phyloP scores from a whole-genome alignment of 129 eudicot species.

The Glebionis coronaria region DNA sequence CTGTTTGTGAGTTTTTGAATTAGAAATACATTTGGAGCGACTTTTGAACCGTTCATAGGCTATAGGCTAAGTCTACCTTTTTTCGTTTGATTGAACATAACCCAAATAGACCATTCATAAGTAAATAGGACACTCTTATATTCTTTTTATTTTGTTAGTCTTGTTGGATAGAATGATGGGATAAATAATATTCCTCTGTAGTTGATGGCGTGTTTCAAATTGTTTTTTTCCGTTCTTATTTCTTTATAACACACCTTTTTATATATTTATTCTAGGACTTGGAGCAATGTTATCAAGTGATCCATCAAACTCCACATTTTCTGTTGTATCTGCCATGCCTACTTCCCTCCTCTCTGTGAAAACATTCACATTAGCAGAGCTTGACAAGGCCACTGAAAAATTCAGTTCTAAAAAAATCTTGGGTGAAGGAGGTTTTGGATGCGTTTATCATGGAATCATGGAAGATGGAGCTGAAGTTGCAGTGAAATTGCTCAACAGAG shows the following conservation, averaged over 20 bases:
- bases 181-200: slow-evolving; percentile 8
- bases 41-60: background rate
- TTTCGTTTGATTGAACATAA: background rate
- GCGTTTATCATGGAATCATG: slow-evolving; percentile 77
- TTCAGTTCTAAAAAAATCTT: slow-evolving; percentile 65
- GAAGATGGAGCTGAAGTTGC: slow-evolving; percentile 86
- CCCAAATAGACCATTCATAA: background rate
- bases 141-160: background rate
- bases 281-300: slow-evolving; percentile 75
- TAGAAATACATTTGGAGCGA: background rate
- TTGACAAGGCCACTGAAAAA: slow-evolving; percentile 83
- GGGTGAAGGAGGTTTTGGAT: slow-evolving; percentile 99
- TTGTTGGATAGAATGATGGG: slow-evolving; percentile 7
- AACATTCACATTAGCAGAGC: slow-evolving; percentile 75
- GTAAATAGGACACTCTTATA: background rate
- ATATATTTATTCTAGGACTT: slow-evolving; percentile 41
- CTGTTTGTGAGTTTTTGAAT: background rate
- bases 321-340: slow-evolving; percentile 73
- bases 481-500: slow-evolving; percentile 82
- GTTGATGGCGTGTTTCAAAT: slow-evolving; percentile 10
- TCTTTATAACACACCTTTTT: background rate
- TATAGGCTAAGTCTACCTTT: background rate
- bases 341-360: slow-evolving; percentile 82
- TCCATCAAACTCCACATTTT: slow-evolving; percentile 76
- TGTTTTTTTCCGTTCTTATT: background rate